Evolutionary conservation across 345 rosid species (phyloP), one percentile per base, ranked within the genome.

Genomic region (Turnera subulata): DNA sequence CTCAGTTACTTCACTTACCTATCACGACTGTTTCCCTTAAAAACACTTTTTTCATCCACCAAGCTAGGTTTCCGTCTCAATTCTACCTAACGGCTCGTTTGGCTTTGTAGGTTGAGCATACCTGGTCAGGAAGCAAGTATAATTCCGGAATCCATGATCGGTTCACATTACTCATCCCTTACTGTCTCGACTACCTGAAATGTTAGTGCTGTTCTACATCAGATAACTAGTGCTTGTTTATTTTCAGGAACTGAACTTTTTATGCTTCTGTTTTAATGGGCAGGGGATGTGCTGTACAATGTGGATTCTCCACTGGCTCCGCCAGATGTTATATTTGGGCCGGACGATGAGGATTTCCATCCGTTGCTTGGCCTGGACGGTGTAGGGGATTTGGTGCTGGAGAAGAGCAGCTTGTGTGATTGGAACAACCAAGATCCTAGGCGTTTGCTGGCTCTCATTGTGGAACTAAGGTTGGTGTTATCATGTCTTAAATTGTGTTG

Each of bases 261-360:
- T 17, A n/a, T 11, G 55, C 26, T 18, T 33, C 19, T 5, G 33
- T 48, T 70, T 9, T 13, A 7, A 23, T 45, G 49, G 46, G 53
- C 59, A 93, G 99, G 99, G 97, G 96, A 93, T 72, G 65, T 93
- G 49, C 56, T 89, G 22, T 93, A 82, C 80, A 84, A 93, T 72
- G 83, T 84, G 5, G 96, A 89, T 67, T 89, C 74, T 53, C 84
- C 97, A 33, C 25, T 70, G 18, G 66, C 74, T 15, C 79, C 99
- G 6, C 99, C 97, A 0, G 99, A 93, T 78, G 71, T 93, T 68
- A 63, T 93, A 44, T 93, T 93, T 64, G 96, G 90, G 16, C 64
- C 85, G 0, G 92, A 84, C 18, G 99, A 93, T 66, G 96, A 84
- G 55, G 80, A 65, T 48, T 93, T 93, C 71, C 79, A 74, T 59